Base-by-base conservation (phyloP, 1,139 yeast genomes). In the Magnusiomyces tetraspermus region DNA sequence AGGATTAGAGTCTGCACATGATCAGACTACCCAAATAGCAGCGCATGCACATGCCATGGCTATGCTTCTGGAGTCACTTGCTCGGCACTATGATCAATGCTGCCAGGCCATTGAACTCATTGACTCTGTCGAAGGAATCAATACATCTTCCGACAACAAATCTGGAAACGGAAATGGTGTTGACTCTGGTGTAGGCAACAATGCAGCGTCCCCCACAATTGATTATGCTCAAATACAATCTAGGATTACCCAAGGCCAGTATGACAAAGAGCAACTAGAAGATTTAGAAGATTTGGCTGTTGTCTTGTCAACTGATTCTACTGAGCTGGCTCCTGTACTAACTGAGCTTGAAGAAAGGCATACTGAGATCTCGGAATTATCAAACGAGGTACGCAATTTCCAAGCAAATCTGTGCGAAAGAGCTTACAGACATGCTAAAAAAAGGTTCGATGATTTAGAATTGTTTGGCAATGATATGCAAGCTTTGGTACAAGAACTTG, bases 21-120 rank as follows among this genome's bases (percentile, higher is more conserved):
- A 60, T 17, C 53, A 61, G 21, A 58, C 67, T 1, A 59, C 61
- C 28, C 48, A 58, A 13, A 61, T 63, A 15, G 67, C 68, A 5
- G 58, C 59, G 0, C 69, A 83, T 53, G 95, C 88, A 52, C 75
- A 76, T 55, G 94, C 85, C 53, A 74, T 88, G 67, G 94, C 87
- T 0, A 74, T 77, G 8, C 71, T 85, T 21, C 69, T 89, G 38
- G 83, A 81, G 55, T 81, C 89, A 63, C 70, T 89, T 40, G 84
- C 96, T 5, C 78, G 80, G 52, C 96, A 89, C 67, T 87, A 81
- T 59, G 96, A 88, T 64, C 89, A 85, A 62, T 85, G 95, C 59
- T 59, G 69, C 2, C 72, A 76, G 52, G 68, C 70, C 0, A 52
- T 58, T 3, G 61, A 62, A 23, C 52, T 59, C 52, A 10, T 36